Percentiles rank a stretch among this genome's conserved stretches.
Conservation (phyloP, 2,329 filamentous ascomycete genomes). For the Atkinsonella hypoxylon region DNA sequence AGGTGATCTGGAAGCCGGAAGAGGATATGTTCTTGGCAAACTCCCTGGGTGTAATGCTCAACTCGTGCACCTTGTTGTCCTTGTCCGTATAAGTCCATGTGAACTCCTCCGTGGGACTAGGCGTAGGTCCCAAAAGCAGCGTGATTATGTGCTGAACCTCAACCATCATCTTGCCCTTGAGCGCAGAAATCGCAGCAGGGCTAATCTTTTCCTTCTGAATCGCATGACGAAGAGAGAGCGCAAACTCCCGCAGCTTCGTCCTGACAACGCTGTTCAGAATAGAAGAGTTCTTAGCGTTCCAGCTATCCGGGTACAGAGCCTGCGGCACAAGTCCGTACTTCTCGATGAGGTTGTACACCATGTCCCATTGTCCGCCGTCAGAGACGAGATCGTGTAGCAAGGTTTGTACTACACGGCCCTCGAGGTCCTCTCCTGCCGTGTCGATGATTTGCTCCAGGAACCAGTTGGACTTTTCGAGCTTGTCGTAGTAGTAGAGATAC, state of each 20-base stretch:
- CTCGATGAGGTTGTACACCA: conserved; percentile 73
- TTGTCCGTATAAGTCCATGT: conserved; percentile 71
- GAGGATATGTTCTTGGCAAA: conserved; percentile 61
- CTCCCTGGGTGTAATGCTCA: conserved; percentile 53
- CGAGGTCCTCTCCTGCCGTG: conserved; percentile 57
- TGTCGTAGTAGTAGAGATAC: conserved; percentile 90
- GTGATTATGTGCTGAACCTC: conserved; percentile 76
- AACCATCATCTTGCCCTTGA: conserved; percentile 63
- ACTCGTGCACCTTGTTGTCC: conserved; percentile 47
- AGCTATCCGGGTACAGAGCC: conserved; percentile 67
- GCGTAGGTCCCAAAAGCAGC: conserved; percentile 69
- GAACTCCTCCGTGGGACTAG: conserved; percentile 55
- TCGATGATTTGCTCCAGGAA: conserved; percentile 77
- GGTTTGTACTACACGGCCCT: conserved; percentile 59
- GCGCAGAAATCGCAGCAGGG: neutral
- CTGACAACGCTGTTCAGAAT: conserved; percentile 65
- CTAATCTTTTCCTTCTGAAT: neutral
- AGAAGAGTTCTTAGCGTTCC: conserved; percentile 60
- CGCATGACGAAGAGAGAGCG: conserved; percentile 50
- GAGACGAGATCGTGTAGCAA: conserved; percentile 56
- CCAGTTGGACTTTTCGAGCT: conserved; percentile 83
- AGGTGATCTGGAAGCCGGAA: conserved; percentile 44
- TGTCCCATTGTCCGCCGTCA: conserved; percentile 86
- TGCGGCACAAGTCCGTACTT: conserved; percentile 89
- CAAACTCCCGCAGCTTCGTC: conserved; percentile 78